Percentiles rank a stretch among this genome's conserved stretches.
These are phyloP conservation scores for Syzygium oleosum DNA, from an alignment of 345 rosid genomes.

Conservation along the genomic window DNA sequence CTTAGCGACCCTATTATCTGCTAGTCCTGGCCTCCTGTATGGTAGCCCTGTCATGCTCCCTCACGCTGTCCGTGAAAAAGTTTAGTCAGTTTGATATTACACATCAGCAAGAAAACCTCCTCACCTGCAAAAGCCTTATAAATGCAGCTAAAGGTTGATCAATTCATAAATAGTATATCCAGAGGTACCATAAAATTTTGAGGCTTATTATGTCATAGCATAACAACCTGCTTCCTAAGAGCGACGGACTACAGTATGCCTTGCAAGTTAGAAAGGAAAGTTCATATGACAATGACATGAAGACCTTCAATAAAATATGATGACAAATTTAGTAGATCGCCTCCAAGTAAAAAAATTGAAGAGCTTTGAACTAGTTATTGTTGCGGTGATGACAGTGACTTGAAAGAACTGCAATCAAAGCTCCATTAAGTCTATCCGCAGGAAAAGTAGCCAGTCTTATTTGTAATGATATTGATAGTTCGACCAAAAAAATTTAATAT, in stretches of 20 bases:
- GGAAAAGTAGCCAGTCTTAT: not conserved
- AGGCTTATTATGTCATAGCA: not conserved
- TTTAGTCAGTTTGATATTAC: not conserved
- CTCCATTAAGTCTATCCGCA: not conserved
- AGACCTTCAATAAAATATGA: not conserved
- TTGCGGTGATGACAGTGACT: not conserved
- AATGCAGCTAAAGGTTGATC: not conserved
- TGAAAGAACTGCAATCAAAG: not conserved
- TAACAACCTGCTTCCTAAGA: not conserved
- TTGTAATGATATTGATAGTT: too few species aligned
- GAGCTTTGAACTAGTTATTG: not conserved
- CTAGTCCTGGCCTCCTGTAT: conserved; percentile 95
- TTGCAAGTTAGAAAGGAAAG: not conserved
- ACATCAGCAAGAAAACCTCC: not conserved
- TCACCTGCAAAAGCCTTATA: not conserved
- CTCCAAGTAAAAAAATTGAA: not conserved
- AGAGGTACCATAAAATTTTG: not conserved
- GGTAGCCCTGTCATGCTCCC: conserved; percentile 91
- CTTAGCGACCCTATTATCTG: conserved; percentile 94
- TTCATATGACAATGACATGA: not conserved
- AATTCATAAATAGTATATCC: not conserved
- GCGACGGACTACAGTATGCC: not conserved
- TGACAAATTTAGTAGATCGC: not conserved
- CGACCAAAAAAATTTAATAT: not conserved
- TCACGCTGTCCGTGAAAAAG: conserved; percentile 40